Evolutionary conservation across 768 basidiomycete species (phyloP), one percentile per base, ranked within the genome.

Genomic region (Coprinellus micaceus): DNA sequence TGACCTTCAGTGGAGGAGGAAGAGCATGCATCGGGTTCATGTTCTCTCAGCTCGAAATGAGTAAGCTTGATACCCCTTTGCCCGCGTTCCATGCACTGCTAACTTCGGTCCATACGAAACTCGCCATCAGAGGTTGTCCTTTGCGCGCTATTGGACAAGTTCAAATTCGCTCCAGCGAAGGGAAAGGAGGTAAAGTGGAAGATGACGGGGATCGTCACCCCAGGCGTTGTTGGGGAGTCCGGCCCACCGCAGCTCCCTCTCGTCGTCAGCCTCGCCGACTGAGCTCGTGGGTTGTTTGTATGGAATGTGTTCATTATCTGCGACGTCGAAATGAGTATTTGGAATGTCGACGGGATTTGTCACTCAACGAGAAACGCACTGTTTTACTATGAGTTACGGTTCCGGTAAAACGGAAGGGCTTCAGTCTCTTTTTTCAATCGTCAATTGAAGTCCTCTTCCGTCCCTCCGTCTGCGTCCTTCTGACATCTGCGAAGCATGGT

Each of bases 1-100:
- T 79, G 74, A 73, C 77, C 1, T 80, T 78, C 69, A 59, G 77
- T 30, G 76, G 72, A 19, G 77, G 78, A 47, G 70, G 71, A n/a
- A 67, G 76, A 39, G 68, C 74, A 0, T 80, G 77, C 71, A 77
- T 77, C 30, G 67, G 66, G 9, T 62, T 62, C 40, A 61, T 61
- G 21, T 64, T 64, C 25, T 55, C 68, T 33, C 68, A 69, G 45
- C 56, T 69, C 17, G 67, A 69, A 58, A 67, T 69, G 68, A 69
- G 68, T 68, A 5, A 2, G 21, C 44, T 46, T 22, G n/a, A 46
- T 46, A 2, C 1, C 3, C 26, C 44, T 4, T 25, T 25, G n/a
- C 21, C 1, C 21, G 13, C 44, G 39, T 21, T 12, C 4, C 48
- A 15, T 41, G 10, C 9, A 26, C 12, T 3, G 7, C 2, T n/a